Evolutionary conservation across 2,329 filamentous ascomycete species (phyloP).

Genomic region (Sclerotinia sclerotiorum): DNA sequence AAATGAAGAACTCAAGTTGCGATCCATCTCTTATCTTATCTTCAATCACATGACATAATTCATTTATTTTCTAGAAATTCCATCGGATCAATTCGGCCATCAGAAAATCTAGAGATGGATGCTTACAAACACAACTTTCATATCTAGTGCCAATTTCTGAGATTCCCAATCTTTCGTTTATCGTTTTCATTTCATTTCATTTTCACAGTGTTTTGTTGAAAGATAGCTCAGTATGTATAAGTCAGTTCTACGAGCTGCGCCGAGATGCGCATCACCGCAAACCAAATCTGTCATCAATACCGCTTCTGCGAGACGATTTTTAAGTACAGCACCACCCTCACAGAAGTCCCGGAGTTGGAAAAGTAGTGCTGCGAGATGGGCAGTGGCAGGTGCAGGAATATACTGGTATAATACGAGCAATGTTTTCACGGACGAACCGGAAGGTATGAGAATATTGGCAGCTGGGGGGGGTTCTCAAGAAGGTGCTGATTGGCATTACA

Average conservation of each 20-base stretch:
- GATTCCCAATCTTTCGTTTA: slow-evolving; percentile 31
- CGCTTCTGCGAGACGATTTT: slow-evolving; percentile 48
- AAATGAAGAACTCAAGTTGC: not conserved
- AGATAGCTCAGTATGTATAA: slow-evolving; percentile 34
- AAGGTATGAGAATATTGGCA: slow-evolving; percentile 56
- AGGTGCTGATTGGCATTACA: slow-evolving; percentile 34
- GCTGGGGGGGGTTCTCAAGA: not conserved
- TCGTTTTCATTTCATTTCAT: not conserved
- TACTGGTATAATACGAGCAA: slow-evolving; percentile 95
- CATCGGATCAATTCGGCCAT: not conserved
- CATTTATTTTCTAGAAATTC: not conserved
- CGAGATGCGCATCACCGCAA: slow-evolving; percentile 30
- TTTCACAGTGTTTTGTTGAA: slow-evolving; percentile 24
- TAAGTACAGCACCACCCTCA: slow-evolving; percentile 56
- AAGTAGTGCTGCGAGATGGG: slow-evolving; percentile 70
- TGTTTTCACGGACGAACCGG: slow-evolving; percentile 79
- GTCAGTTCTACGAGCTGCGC: slow-evolving; percentile 33
- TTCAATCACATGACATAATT: slow-evolving; percentile 17
- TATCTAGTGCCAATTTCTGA: slow-evolving; percentile 11
- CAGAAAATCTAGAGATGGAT: slow-evolving; percentile 31
- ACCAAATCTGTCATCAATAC: slow-evolving; percentile 27
- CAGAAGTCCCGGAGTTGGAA: slow-evolving; percentile 79
- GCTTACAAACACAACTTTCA: slow-evolving; percentile 34
- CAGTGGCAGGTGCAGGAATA: slow-evolving; percentile 69
- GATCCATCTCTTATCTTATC: slow-evolving; percentile 20